Evolutionary conservation across 306 rosid species (phyloP), one percentile per base, ranked within the genome.

Genomic region (Gleditsia sinensis): DNA sequence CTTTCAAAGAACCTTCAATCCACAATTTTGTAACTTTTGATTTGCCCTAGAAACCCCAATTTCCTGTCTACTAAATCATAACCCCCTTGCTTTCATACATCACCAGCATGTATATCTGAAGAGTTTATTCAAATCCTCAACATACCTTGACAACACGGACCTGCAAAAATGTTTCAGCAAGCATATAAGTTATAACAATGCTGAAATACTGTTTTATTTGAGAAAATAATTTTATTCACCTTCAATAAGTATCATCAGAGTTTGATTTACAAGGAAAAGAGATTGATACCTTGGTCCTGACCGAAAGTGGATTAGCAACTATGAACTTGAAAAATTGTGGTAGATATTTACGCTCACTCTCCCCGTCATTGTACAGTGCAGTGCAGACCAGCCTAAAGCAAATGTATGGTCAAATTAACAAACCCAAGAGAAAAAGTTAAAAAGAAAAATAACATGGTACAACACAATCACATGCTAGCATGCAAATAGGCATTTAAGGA

Each of bases 271-370:
- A 74, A 56, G 66, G 63, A 36, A n/a, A 69, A 20, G 12, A 25
- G 70, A 71, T n/a, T 3, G 54, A 66, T 84, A 94, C 99, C 96
- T 94, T 94, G 13, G 99, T 94, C 82, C 99, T 82, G 13, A 94
- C 99, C 0, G 97, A 92, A 51, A 94, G 97, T 49, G 99, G 99
- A 84, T 94, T 94, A 23, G 96, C 90, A 48, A 92, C 97, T 1
- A 90, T 86, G 82, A 94, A 94, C 83, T 94, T 94, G 89, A 94
- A 94, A 82, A 94, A 92, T 59, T 92, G 99, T 0, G 99, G 99
- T 50, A 92, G 94, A 81, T 94, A 94, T 82, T 92, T 94, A 60
- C 99, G 97, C 83, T 94, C 99, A 12, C 93, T 86, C 4, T 92
- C 97, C 24, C 93, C 92, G 68, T 94, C 96, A 75, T 80, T 88